Evolutionary conservation across 1,139 yeast genomes (phyloP).

Genomic region (Eremothecium sinecaudum): DNA sequence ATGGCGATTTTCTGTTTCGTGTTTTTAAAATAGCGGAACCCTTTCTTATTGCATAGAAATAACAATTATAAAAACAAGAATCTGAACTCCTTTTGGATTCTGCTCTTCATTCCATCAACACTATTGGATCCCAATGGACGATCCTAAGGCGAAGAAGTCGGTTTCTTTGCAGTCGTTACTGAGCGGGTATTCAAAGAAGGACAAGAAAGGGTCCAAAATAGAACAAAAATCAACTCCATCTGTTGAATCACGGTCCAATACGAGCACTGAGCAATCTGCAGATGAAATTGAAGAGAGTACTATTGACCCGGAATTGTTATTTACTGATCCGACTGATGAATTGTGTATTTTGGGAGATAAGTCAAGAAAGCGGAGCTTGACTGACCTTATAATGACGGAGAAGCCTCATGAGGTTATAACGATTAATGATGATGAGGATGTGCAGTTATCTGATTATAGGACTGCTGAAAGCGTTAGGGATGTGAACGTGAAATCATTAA

Average conservation of each 20-base stretch:
- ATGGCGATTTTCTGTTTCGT: too few species aligned
- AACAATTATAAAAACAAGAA: too few species aligned
- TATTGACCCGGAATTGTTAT: background rate
- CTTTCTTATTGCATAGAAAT: too few species aligned
- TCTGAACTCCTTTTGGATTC: too few species aligned
- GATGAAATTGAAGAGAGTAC: constrained; percentile 1
- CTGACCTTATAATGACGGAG: constrained; percentile 1
- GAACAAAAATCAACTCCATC: background rate
- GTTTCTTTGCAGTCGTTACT: constrained; percentile 1
- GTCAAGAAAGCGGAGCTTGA: background rate
- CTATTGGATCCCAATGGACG: too few species aligned
- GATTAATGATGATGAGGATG: constrained; percentile 3
- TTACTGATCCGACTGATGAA: background rate
- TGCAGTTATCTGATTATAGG: background rate
- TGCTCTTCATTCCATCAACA: too few species aligned
- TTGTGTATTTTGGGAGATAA: too few species aligned
- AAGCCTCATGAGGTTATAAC: constrained; percentile 2
- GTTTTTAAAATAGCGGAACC: too few species aligned
- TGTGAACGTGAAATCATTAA: background rate
- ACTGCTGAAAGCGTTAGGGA: background rate
- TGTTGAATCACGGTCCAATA: background rate
- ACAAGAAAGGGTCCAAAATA: background rate
- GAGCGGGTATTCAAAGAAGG: constrained; percentile 1
- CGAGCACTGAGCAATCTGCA: constrained; percentile 1
- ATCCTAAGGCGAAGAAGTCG: constrained; percentile 3